Evolutionary conservation across 1,284 basidiomycete species (phyloP).

Genomic region (Ustilago tritici): DNA sequence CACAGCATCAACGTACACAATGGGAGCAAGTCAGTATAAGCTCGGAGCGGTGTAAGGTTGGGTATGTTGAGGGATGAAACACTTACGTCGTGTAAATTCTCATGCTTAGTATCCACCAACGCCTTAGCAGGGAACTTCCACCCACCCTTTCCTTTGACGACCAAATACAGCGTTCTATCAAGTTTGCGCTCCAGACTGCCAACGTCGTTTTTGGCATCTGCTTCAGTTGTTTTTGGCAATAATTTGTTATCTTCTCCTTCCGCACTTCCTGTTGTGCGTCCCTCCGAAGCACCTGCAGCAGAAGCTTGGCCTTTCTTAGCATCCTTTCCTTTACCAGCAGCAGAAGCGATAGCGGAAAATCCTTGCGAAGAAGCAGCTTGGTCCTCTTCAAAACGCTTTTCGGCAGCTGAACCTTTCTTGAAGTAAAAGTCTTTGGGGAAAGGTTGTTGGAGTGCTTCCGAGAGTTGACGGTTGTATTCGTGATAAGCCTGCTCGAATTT

Average conservation of each 20-base stretch:
- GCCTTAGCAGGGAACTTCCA: conserved; percentile 56
- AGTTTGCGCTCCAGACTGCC: conserved; percentile 84
- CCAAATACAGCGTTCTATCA: conserved; percentile 85
- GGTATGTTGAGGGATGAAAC: background rate
- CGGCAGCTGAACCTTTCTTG: conserved; percentile 88
- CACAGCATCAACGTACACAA: background rate
- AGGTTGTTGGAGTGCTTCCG: conserved; percentile 87
- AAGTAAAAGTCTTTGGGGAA: conserved; percentile 93
- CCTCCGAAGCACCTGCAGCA: background rate
- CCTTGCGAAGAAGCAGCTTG: conserved; percentile 40
- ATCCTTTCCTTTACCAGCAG: conserved; percentile 21
- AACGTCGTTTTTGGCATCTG: conserved; percentile 76
- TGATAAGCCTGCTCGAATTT: conserved; percentile 87
- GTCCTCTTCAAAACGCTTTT: conserved; percentile 79
- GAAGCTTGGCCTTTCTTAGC: conserved; percentile 23
- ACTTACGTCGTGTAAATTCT: conserved; percentile 47
- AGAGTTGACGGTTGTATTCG: conserved; percentile 84
- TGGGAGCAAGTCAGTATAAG: background rate
- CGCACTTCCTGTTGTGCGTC: background rate
- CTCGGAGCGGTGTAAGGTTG: background rate
- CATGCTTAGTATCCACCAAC: conserved; percentile 29
- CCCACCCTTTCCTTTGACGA: conserved; percentile 74
- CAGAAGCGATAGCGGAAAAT: conserved; percentile 37
- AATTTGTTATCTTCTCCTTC: conserved; percentile 68
- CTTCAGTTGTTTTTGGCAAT: conserved; percentile 72